Percentiles rank a stretch among this genome's conserved stretches.
phyloP scores from a whole-genome alignment of 495 filamentous ascomycete species.

The Sordaria brevicollis region DNA sequence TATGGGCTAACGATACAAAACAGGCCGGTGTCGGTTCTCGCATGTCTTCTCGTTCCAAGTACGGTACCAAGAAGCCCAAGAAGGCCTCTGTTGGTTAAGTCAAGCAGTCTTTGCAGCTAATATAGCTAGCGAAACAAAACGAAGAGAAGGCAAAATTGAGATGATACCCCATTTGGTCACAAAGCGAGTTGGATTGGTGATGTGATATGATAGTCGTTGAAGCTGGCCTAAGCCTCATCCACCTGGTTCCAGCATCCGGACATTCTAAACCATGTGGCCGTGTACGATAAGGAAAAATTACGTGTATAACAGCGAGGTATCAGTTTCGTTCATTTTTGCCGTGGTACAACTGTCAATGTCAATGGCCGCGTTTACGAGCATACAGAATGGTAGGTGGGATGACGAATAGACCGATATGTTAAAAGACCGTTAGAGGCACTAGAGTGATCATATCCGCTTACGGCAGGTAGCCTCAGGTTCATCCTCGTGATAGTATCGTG shows the following conservation, averaged over 20 bases:
- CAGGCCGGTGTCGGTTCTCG: slow-evolving; percentile 87
- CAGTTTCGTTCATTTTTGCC: not conserved
- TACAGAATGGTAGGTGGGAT: not conserved
- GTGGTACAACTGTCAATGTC: not conserved
- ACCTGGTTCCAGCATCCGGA: not conserved
- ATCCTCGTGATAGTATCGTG: too few species aligned
- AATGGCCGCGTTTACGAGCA: not conserved
- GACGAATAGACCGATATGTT: not conserved
- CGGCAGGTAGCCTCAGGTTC: too few species aligned
- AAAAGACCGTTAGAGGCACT: not conserved
- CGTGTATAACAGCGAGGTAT: not conserved
- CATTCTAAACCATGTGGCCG: not conserved
- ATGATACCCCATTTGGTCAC: not conserved
- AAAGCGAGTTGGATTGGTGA: not conserved
- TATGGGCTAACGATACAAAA: too few species aligned
- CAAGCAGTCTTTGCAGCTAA: slow-evolving; percentile 1
- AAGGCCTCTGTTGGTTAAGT: slow-evolving; percentile 41
- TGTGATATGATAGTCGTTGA: not conserved
- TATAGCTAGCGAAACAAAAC: not conserved
- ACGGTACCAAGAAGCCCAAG: slow-evolving; percentile 98
- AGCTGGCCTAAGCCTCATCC: not conserved
- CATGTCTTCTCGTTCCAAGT: slow-evolving; percentile 81
- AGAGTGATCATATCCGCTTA: too few species aligned
- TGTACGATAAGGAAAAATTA: not conserved
- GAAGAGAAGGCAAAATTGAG: not conserved